Base-by-base conservation (phyloP, 2,329 filamentous ascomycete genomes). In the Cladorrhinum sp. region DNA sequence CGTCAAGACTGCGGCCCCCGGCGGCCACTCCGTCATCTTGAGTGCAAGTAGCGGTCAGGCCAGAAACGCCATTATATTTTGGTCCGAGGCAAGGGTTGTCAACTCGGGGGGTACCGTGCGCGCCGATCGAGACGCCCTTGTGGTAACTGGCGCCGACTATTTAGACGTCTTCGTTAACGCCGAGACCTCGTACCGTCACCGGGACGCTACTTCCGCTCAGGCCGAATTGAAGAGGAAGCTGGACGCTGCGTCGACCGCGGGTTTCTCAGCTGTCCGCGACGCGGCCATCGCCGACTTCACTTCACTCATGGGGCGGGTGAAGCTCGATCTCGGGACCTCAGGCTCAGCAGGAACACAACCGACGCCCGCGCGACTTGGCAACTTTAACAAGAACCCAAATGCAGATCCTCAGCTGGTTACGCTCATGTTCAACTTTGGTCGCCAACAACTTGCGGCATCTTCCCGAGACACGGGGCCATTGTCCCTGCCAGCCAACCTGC, bases 401-500 rank as follows among this genome's bases (percentile, higher is more conserved):
- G 36, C 39, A 16, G 59, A 61, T 24, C 54, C 55, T 10, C 39
- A 58, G 55, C 12, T 61, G 16, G 20, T 55, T 2, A 55, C 59
- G 4, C 55, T 61, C 48, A 54, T 58, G 48, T 58, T 54, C 55
- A 61, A 61, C 55, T 61, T 46, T 50, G 59, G 59, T 24, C 59
- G 59, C 12, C 55, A 61, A n/a, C 50, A 33, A 18, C 50, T 61
- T 18, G 42, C 42, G n/a, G 42, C 42, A 46, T 46, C 42, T 12
- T 46, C 42, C 42, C 7, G 42, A 4, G 70, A n/a, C 70, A 68
- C 16, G 67, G 70, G 26, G 59, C 66, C 10, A 68, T 54, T 64
- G 20, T 69, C 69, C 1, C 66, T 80, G 5, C 77, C 78, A 0
- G 74, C 77, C 3, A 79, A 76, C 39, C 70, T 79, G 1, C 78